A percentile compares a stretch with the other conserved stretches of the same genome.
Evolutionary conservation across 768 basidiomycete genomes (phyloP).

Genomic region (Russula griseocarnosa): DNA sequence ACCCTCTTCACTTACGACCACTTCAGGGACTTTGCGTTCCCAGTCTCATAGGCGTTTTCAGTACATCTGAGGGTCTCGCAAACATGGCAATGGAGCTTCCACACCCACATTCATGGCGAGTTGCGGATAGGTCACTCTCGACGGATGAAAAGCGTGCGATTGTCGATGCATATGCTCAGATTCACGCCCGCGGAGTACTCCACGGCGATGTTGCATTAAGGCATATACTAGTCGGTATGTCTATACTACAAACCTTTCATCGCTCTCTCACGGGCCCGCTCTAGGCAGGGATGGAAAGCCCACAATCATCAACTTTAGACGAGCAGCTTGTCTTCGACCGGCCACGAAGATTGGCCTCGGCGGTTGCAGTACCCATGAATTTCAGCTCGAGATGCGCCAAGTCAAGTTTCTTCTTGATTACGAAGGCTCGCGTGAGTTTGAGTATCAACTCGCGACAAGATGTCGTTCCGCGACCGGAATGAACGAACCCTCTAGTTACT

Average conservation of each 20-base stretch:
- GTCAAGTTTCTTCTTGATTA: constrained; percentile 54
- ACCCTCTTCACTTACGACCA: constrained; percentile 42
- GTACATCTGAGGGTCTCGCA: constrained; percentile 37
- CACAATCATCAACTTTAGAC: constrained; percentile 50
- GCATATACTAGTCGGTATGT: constrained; percentile 48
- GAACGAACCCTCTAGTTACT: background rate
- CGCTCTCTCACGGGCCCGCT: background rate
- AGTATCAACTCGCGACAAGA: constrained; percentile 17
- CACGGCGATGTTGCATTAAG: constrained; percentile 33
- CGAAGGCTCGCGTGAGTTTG: constrained; percentile 35
- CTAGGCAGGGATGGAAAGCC: constrained; percentile 41
- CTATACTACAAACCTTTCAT: background rate
- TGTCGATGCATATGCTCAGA: constrained; percentile 46
- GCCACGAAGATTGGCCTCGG: constrained; percentile 36
- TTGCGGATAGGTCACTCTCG: constrained; percentile 56
- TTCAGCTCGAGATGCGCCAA: constrained; percentile 52
- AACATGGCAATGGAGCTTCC: constrained; percentile 53
- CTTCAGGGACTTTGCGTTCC: constrained; percentile 56
- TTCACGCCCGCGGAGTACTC: constrained; percentile 38
- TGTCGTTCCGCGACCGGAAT: constrained; percentile 1
- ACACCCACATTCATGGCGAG: constrained; percentile 56
- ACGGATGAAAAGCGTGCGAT: constrained; percentile 47
- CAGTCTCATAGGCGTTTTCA: constrained; percentile 48
- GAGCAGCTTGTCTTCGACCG: constrained; percentile 34
- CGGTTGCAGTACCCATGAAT: constrained; percentile 39